phyloP scores from a whole-genome alignment of 345 rosid species.

The Salix arbutifolia region DNA sequence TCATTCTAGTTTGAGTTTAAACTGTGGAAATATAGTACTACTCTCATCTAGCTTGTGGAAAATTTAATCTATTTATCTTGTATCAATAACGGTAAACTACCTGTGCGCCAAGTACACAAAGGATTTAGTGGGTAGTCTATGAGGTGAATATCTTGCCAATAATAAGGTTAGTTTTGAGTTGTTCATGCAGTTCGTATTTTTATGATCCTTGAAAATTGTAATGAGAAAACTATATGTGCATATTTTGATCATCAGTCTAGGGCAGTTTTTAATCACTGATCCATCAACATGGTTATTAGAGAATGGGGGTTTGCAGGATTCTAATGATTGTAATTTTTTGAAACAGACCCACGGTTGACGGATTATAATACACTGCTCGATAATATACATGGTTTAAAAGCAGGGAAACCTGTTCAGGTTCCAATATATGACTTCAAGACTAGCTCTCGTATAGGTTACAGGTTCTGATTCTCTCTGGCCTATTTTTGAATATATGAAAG shows the following conservation, averaged over 20 bases:
- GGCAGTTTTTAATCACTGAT: slow-evolving; percentile 1
- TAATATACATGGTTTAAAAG: slow-evolving; percentile 75
- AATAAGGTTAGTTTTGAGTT: neutral
- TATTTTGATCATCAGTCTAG: slow-evolving; percentile 1
- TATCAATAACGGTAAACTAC: neutral
- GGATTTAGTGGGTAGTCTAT: neutral
- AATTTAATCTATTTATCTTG: neutral
- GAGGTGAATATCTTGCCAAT: neutral
- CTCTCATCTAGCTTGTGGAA: neutral
- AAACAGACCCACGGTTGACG: slow-evolving; percentile 90
- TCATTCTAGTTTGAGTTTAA: too few relatives aligned
- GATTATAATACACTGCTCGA: slow-evolving; percentile 88
- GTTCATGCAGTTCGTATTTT: neutral
- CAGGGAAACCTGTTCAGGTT: slow-evolving; percentile 81
- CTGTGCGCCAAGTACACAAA: neutral
- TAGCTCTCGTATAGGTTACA: slow-evolving; percentile 83
- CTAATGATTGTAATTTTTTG: slow-evolving; percentile 31
- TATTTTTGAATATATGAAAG: slow-evolving; percentile 6
- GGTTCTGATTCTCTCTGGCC: slow-evolving; percentile 38
- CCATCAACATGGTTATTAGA: neutral
- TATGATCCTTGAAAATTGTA: neutral
- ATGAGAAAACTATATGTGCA: neutral
- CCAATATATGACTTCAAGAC: slow-evolving; percentile 94
- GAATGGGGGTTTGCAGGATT: slow-evolving; percentile 16
- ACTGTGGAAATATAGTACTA: too few relatives aligned